Evolutionary conservation across 306 rosid genomes (phyloP).

Genomic region (Rosa lucieae): DNA sequence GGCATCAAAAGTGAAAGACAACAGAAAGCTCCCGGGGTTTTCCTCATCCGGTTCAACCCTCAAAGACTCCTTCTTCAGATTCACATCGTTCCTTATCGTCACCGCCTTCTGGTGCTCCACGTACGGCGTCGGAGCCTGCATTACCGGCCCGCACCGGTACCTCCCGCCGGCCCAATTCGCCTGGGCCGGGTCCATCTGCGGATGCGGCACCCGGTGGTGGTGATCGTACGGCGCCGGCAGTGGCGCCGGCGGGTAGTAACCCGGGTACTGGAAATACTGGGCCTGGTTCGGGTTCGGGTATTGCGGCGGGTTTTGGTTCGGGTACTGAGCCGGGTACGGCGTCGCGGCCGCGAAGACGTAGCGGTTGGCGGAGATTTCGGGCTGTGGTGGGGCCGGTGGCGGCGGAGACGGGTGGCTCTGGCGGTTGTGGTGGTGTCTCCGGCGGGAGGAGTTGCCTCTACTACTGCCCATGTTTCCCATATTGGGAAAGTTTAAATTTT

Average conservation of each 20-base stretch:
- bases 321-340: constrained; percentile 59
- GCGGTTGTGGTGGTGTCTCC: constrained; percentile 48
- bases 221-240: constrained; percentile 79
- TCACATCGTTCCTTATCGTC: constrained; percentile 83
- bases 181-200: constrained; percentile 45
- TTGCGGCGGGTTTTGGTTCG: constrained; percentile 26
- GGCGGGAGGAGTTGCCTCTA: constrained; percentile 41
- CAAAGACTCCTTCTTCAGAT: constrained; percentile 86
- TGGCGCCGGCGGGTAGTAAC: constrained; percentile 58
- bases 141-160: constrained; percentile 53
- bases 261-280: constrained; percentile 64
- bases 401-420: constrained; percentile 70
- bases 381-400: constrained; percentile 55
- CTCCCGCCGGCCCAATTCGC: constrained; percentile 62
- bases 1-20: constrained; percentile 80
- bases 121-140: constrained; percentile 53
- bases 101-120: constrained; percentile 95
- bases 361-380: constrained; percentile 59
- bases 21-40: constrained; percentile 64
- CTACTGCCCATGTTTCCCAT: constrained; percentile 87
- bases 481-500: not conserved
- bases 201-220: constrained; percentile 53
- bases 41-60: constrained; percentile 72
- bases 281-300: constrained; percentile 22
- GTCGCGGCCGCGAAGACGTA: constrained; percentile 63